A percentile compares a stretch with the other conserved stretches of the same genome.
phyloP scores from a whole-genome alignment of 768 basidiomycete species.

The Nidula microcarpa region DNA sequence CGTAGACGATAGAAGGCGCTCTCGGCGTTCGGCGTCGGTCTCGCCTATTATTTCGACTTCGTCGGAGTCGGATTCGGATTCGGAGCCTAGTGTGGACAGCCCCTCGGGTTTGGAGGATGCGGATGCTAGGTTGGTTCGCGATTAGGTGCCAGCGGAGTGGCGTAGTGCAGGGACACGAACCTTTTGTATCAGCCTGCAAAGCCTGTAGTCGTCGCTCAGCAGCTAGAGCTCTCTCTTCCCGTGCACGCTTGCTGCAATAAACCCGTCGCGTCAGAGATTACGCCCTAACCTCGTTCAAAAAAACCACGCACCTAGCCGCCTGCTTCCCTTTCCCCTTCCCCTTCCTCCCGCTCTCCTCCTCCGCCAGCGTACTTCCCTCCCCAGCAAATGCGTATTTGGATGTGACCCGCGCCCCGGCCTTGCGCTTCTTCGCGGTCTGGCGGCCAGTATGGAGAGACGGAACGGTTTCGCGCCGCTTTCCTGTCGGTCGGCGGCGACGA shows the following conservation, averaged over 20 bases:
- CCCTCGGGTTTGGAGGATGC: background rate
- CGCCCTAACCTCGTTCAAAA: background rate
- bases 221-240: constrained; percentile 78
- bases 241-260: constrained; percentile 63
- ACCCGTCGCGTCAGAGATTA: background rate
- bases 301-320: constrained; percentile 51
- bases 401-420: constrained; percentile 67
- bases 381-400: constrained; percentile 59
- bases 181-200: constrained; percentile 30
- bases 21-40: constrained; percentile 45
- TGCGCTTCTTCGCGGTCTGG: constrained; percentile 66
- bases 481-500: constrained; percentile 33
- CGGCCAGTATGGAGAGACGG: constrained; percentile 57
- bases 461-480: constrained; percentile 30
- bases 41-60: constrained; percentile 36
- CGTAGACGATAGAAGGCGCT: constrained; percentile 45
- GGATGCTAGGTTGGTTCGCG: background rate
- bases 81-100: background rate
- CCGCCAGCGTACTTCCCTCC: constrained; percentile 49
- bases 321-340: constrained; percentile 52
- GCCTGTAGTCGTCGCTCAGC: constrained; percentile 57
- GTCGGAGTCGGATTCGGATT: constrained; percentile 16
- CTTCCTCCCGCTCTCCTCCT: constrained; percentile 26
- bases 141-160: too few species aligned
- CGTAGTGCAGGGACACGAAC: constrained; percentile 6